These are phyloP conservation scores for Lentinula detonsa DNA, from an alignment of 768 basidiomycete species.

Conservation along the genomic window DNA sequence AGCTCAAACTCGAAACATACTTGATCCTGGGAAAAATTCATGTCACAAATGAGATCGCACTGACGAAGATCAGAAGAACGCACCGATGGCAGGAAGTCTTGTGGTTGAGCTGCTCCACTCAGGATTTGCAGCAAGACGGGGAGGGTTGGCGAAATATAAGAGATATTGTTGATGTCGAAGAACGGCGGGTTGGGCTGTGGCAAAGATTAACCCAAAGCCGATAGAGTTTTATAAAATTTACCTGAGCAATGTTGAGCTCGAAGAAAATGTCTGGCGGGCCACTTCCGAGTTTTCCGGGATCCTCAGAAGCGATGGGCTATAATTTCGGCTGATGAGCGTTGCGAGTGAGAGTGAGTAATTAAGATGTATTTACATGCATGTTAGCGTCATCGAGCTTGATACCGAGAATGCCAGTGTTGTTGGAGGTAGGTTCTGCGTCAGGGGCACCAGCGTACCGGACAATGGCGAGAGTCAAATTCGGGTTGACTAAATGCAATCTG, in stretches of 20 bases:
- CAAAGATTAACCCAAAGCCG: conserved; percentile 14
- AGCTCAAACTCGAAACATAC: neutral
- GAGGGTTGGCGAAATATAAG: conserved; percentile 13
- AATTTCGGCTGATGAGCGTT: conserved; percentile 15
- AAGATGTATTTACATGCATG: conserved; percentile 8
- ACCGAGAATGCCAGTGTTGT: neutral
- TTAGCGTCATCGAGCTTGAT: conserved; percentile 13
- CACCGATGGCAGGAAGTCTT: conserved; percentile 35
- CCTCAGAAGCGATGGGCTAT: conserved; percentile 5
- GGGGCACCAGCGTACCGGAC: conserved; percentile 26
- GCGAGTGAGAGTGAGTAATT: conserved; percentile 26
- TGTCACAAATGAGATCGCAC: neutral
- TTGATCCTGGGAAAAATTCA: neutral
- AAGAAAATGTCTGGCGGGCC: conserved; percentile 15
- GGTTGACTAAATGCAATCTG: conserved; percentile 11
- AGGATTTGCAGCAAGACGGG: conserved; percentile 29
- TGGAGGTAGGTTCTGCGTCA: conserved; percentile 8
- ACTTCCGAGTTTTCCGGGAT: conserved; percentile 8
- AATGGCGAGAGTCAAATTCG: conserved; percentile 27
- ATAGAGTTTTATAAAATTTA: conserved; percentile 10
- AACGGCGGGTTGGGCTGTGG: neutral
- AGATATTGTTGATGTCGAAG: conserved; percentile 10
- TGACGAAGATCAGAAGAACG: neutral
- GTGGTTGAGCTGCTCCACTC: conserved; percentile 15
- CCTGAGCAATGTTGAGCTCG: conserved; percentile 9